Percentiles rank a stretch among this genome's conserved stretches.
Evolutionary conservation across 2,329 filamentous ascomycete species (phyloP).

Genomic region (Gaeumannomyces tritici): DNA sequence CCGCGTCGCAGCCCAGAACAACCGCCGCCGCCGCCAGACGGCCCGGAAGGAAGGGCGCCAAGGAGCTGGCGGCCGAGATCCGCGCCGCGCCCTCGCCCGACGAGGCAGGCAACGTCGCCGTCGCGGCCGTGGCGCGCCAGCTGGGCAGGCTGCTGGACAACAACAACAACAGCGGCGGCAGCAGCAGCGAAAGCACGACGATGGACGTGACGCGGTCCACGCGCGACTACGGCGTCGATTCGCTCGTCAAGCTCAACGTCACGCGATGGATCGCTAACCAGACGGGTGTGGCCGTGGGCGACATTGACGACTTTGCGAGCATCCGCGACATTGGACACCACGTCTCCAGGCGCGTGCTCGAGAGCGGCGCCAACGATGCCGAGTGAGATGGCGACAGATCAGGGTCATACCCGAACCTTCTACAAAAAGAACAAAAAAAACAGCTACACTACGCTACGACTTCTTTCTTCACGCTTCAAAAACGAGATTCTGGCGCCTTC

Average conservation of each 20-base stretch:
- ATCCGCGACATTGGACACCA: constrained; percentile 9
- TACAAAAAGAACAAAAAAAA: too few relatives aligned
- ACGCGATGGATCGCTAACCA: constrained; percentile 12
- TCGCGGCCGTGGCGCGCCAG: constrained; percentile 8
- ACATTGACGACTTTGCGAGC: constrained; percentile 10
- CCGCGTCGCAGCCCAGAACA: too few relatives aligned
- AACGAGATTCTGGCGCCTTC: too few relatives aligned
- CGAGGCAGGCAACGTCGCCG: constrained; percentile 2
- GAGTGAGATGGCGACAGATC: not conserved
- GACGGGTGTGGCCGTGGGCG: constrained; percentile 11
- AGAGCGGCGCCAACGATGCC: not conserved
- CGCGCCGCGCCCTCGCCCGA: not conserved
- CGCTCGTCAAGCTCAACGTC: constrained; percentile 12
- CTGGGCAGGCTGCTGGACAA: constrained; percentile 10
- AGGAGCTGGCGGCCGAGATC: constrained; percentile 5
- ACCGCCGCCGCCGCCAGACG: not conserved
- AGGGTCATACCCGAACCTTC: too few relatives aligned
- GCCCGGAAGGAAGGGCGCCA: not conserved
- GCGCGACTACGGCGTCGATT: constrained; percentile 14
- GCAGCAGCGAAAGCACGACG: not conserved
- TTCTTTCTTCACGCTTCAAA: too few relatives aligned
- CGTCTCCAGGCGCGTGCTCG: constrained; percentile 6
- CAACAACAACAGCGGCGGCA: not conserved
- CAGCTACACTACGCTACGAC: too few relatives aligned
- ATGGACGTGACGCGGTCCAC: not conserved